Percentiles rank a stretch among this genome's conserved stretches.
phyloP scores from a whole-genome alignment of 306 rosid genomes.

The Argentina anserina region DNA sequence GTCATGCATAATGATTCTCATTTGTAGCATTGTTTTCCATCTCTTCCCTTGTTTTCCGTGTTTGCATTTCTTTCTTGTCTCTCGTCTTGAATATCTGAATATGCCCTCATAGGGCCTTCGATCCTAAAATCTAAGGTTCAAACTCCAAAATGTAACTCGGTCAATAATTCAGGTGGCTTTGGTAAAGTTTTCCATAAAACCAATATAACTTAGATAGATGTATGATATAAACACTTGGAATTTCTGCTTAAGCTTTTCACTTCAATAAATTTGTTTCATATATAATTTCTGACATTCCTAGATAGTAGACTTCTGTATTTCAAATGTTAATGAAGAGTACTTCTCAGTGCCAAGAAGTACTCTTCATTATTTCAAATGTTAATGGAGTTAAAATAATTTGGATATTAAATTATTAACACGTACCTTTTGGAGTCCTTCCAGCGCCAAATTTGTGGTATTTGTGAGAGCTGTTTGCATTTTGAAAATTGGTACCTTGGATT shows the following conservation, averaged over 20 bases:
- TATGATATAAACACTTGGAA: background rate
- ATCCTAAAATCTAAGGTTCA: background rate
- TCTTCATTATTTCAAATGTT: constrained; percentile 26
- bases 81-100: background rate
- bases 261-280: background rate
- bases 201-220: background rate
- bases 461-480: background rate
- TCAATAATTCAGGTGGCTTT: background rate
- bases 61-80: background rate
- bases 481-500: background rate
- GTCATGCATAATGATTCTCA: background rate
- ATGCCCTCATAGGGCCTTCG: background rate
- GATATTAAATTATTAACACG: background rate
- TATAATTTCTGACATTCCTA: background rate
- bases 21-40: background rate
- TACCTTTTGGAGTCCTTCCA: background rate
- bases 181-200: background rate
- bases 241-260: background rate
- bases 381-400: constrained; percentile 2
- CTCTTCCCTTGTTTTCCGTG: background rate
- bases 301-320: constrained; percentile 18
- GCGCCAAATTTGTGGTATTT: background rate
- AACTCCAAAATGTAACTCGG: background rate
- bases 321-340: constrained; percentile 30
- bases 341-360: constrained; percentile 75